Conservation (phyloP, 2,329 filamentous ascomycete genomes). For the Venturia oleaginea region DNA sequence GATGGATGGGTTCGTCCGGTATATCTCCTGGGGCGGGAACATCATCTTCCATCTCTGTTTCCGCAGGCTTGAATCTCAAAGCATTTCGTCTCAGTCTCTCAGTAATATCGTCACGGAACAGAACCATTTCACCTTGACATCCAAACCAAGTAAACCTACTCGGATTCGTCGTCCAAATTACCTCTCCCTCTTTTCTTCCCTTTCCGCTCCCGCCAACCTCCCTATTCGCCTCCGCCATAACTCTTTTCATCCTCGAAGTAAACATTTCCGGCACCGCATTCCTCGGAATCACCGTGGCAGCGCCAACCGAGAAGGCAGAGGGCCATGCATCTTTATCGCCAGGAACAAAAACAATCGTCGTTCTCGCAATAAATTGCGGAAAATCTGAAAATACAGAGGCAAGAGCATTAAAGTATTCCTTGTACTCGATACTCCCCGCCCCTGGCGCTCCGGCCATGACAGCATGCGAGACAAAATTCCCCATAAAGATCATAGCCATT, state of each 20-base stretch:
- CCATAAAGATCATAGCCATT: slow-evolving; percentile 71
- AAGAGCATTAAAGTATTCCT: slow-evolving; percentile 87
- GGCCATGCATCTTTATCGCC: slow-evolving; percentile 98
- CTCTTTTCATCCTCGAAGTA: slow-evolving; percentile 74
- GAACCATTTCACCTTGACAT: slow-evolving; percentile 73
- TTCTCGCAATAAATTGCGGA: slow-evolving; percentile 64
- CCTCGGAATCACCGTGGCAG: slow-evolving; percentile 59
- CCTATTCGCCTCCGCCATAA: slow-evolving; percentile 68
- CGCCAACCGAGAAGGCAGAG: slow-evolving; percentile 71
- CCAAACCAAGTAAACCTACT: slow-evolving; percentile 76
- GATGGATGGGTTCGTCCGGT: slow-evolving; percentile 33
- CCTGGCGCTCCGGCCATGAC: slow-evolving; percentile 52
- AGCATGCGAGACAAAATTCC: slow-evolving; percentile 64
- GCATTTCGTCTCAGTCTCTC: slow-evolving; percentile 68
- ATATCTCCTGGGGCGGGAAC: slow-evolving; percentile 15
- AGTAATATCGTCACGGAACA: slow-evolving; percentile 82
- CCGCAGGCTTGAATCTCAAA: slow-evolving; percentile 53
- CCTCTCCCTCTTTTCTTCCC: slow-evolving; percentile 53
- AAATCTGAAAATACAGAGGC: slow-evolving; percentile 78
- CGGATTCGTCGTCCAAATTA: slow-evolving; percentile 84
- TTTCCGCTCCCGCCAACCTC: slow-evolving; percentile 48
- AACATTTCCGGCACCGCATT: slow-evolving; percentile 78
- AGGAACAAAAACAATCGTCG: slow-evolving; percentile 86
- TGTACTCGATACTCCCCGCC: slow-evolving; percentile 86
- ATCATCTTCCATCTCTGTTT: slow-evolving; percentile 29